Percentiles rank a stretch among this genome's conserved stretches.
Evolutionary conservation across 1,284 basidiomycete genomes (phyloP).

Genomic region (Bondarzewia mesenterica): DNA sequence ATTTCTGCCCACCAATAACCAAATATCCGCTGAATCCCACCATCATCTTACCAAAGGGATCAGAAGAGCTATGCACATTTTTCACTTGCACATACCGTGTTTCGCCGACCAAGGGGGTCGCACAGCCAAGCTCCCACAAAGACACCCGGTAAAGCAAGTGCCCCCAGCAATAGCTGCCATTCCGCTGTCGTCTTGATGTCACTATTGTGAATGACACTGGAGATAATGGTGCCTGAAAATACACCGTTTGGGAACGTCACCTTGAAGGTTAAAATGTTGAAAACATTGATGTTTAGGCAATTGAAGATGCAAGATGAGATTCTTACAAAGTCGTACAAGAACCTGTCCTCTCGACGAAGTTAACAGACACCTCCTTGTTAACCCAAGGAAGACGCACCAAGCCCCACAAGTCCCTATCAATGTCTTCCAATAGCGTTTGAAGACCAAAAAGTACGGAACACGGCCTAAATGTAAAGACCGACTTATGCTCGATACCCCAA

Average conservation of each 20-base stretch:
- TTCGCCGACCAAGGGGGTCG: slow-evolving; percentile 55
- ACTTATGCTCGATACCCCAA: no score
- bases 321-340: slow-evolving; percentile 65
- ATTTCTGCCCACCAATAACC: slow-evolving; percentile 42
- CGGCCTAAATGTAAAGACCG: slow-evolving; percentile 35
- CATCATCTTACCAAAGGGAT: slow-evolving; percentile 43
- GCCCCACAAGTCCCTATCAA: slow-evolving; percentile 66
- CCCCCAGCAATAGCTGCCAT: slow-evolving; percentile 63
- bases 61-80: no score
- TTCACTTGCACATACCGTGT: slow-evolving; percentile 43
- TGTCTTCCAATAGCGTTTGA: slow-evolving; percentile 62
- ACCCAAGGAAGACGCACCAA: slow-evolving; percentile 53
- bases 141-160: slow-evolving; percentile 59
- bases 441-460: slow-evolving; percentile 56
- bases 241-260: slow-evolving; percentile 67
- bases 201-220: slow-evolving; percentile 45
- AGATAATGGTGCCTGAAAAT: slow-evolving; percentile 58
- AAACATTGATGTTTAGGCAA: background rate
- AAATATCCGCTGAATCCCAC: slow-evolving; percentile 71
- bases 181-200: slow-evolving; percentile 55
- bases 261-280: slow-evolving; percentile 24
- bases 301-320: background rate
- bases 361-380: no score
- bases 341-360: no score
- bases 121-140: slow-evolving; percentile 55